A percentile compares a stretch with the other conserved stretches of the same genome.
These are phyloP conservation scores for Hypholoma fasciculare DNA, from an alignment of 768 basidiomycete species.

Conservation along the genomic window DNA sequence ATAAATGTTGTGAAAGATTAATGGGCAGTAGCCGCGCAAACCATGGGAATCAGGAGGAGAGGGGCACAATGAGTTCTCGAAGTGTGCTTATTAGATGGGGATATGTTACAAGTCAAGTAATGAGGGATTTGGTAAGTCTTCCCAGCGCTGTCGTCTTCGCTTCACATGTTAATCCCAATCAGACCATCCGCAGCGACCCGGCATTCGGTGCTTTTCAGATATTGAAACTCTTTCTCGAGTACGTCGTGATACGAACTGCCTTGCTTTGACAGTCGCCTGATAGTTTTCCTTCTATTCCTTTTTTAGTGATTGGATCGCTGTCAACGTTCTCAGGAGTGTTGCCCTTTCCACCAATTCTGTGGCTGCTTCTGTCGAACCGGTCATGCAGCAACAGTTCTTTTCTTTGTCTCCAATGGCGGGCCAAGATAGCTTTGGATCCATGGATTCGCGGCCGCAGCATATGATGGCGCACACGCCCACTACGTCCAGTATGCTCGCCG, in stretches of 20 bases:
- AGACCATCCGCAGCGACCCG: slow-evolving; percentile 92
- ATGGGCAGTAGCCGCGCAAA: slow-evolving; percentile 68
- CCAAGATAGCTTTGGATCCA: slow-evolving; percentile 71
- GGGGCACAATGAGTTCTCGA: slow-evolving; percentile 80
- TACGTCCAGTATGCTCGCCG: slow-evolving; percentile 89
- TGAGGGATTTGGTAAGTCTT: slow-evolving; percentile 78
- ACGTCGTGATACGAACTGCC: slow-evolving; percentile 31
- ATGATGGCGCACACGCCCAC: slow-evolving; percentile 82
- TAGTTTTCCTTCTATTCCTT: slow-evolving; percentile 9
- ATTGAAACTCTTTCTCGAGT: slow-evolving; percentile 89
- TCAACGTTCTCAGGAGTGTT: slow-evolving; percentile 84
- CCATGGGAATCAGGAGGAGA: slow-evolving; percentile 58
- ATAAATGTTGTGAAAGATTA: slow-evolving; percentile 83
- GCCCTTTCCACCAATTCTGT: slow-evolving; percentile 90
- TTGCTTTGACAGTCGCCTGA: slow-evolving; percentile 8
- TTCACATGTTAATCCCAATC: slow-evolving; percentile 4
- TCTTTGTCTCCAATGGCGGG: slow-evolving; percentile 88
- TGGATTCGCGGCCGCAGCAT: slow-evolving; percentile 62
- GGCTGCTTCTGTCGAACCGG: slow-evolving; percentile 87
- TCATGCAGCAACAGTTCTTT: slow-evolving; percentile 90
- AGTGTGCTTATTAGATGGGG: slow-evolving; percentile 90
- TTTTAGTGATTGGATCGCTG: slow-evolving; percentile 85
- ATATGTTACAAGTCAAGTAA: slow-evolving; percentile 90
- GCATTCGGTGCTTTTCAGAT: slow-evolving; percentile 94
- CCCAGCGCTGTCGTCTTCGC: slow-evolving; percentile 2